phyloP scores from a whole-genome alignment of 176 grass and related monocot species.

The Alopecurus myosuroides region DNA sequence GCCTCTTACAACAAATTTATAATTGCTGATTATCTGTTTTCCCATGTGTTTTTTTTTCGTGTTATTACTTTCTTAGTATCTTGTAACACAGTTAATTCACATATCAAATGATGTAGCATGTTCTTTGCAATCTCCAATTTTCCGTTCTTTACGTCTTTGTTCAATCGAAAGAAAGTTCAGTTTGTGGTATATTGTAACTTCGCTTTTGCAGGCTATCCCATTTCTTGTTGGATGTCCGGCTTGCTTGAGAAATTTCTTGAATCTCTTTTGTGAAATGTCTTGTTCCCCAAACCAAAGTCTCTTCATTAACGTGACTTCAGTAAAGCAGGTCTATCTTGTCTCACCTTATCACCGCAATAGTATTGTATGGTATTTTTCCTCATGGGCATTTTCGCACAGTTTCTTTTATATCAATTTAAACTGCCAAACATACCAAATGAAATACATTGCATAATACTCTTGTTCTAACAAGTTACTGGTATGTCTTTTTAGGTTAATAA shows the following conservation, averaged over 20 bases:
- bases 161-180: not conserved
- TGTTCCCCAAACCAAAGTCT: constrained; percentile 97
- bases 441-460: not conserved
- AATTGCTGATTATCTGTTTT: not conserved
- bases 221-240: constrained; percentile 99
- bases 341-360: not conserved
- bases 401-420: constrained; percentile 20
- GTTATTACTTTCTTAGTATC: not conserved
- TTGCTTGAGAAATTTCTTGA: constrained; percentile 98
- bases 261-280: constrained; percentile 88
- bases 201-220: constrained; percentile 75
- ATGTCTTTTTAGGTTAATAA: constrained; percentile 67
- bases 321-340: constrained; percentile 55
- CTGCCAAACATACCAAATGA: not conserved
- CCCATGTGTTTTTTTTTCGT: constrained; percentile 14
- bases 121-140: constrained; percentile 9
- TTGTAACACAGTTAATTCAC: not conserved
- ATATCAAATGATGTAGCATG: constrained; percentile 19
- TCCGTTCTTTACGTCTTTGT: constrained; percentile 1
- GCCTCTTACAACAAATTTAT: constrained; percentile 16
- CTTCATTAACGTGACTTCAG: constrained; percentile 95
- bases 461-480: constrained; percentile 14
- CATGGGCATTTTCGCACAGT: not conserved
- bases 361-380: not conserved
- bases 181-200: not conserved